Evolutionary conservation across 2,329 filamentous ascomycete genomes (phyloP).

Genomic region (Arthrobotrys sinensis): DNA sequence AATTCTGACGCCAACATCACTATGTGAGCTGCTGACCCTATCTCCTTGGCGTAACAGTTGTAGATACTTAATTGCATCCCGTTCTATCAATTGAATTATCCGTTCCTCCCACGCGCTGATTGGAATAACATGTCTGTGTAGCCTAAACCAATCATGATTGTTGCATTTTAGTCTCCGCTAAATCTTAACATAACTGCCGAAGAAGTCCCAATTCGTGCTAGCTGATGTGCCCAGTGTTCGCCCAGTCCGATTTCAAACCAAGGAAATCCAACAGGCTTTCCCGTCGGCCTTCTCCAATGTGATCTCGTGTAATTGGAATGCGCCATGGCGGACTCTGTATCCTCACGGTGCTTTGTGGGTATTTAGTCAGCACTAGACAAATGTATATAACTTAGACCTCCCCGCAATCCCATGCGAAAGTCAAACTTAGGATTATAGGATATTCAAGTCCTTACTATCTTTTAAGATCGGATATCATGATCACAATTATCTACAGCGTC

Average conservation of each 20-base stretch:
- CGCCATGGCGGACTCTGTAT: neutral
- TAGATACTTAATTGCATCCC: neutral
- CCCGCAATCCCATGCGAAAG: neutral
- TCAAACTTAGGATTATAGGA: neutral
- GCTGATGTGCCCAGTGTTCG: neutral
- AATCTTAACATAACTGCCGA: constrained; percentile 1
- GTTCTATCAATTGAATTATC: constrained; percentile 12
- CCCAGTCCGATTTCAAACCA: neutral
- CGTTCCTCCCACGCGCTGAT: neutral
- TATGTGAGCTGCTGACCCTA: constrained; percentile 30
- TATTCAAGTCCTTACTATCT: neutral
- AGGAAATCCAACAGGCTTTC: constrained; percentile 2
- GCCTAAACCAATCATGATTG: neutral
- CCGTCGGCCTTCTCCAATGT: neutral
- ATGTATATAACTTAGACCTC: neutral
- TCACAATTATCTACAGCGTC: constrained; percentile 23
- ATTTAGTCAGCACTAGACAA: neutral
- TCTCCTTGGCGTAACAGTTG: neutral
- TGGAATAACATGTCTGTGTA: neutral
- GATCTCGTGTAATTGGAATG: neutral
- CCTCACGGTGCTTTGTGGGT: neutral
- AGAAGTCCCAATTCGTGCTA: neutral
- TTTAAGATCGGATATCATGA: neutral
- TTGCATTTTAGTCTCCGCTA: constrained; percentile 17
- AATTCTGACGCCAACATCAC: constrained; percentile 58